A percentile compares a stretch with the other conserved stretches of the same genome.
These are phyloP conservation scores for Thraustotheca clavata DNA, from an alignment of 352 stramenopile species.

Conservation along the genomic window DNA sequence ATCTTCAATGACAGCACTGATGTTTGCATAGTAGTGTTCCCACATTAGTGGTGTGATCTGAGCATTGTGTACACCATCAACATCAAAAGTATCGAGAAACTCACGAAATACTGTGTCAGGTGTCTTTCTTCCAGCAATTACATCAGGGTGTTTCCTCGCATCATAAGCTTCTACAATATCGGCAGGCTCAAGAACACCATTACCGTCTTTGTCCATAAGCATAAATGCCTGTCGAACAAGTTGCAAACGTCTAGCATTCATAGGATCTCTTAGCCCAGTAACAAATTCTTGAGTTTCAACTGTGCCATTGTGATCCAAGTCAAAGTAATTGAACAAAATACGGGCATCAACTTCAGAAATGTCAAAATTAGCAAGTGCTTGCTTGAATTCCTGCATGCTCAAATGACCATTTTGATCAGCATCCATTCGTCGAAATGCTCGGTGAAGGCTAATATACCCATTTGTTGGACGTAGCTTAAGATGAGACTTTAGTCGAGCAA, in stretches of 20 bases:
- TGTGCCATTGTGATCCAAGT: slow-evolving; percentile 70
- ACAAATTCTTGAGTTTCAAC: slow-evolving; percentile 86
- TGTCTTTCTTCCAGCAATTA: slow-evolving; percentile 57
- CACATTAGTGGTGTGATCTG: slow-evolving; percentile 62
- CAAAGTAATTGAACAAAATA: slow-evolving; percentile 77
- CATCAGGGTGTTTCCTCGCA: slow-evolving; percentile 74
- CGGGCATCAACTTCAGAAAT: slow-evolving; percentile 34
- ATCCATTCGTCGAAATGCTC: slow-evolving; percentile 18
- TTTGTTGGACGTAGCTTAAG: slow-evolving; percentile 34
- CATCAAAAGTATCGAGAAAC: slow-evolving; percentile 82
- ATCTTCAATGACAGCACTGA: slow-evolving; percentile 81
- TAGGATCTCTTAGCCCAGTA: slow-evolving; percentile 27
- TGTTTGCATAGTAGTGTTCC: slow-evolving; percentile 84
- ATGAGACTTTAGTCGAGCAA: slow-evolving; percentile 33
- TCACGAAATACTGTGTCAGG: slow-evolving; percentile 60
- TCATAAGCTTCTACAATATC: slow-evolving; percentile 80
- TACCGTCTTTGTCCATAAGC: slow-evolving; percentile 71
- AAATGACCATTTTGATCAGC: slow-evolving; percentile 16
- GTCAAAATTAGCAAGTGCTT: slow-evolving; percentile 19
- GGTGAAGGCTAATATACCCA: slow-evolving; percentile 13
- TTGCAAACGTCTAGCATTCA: slow-evolving; percentile 24
- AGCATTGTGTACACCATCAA: slow-evolving; percentile 49
- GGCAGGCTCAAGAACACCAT: slow-evolving; percentile 60
- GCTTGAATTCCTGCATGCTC: slow-evolving; percentile 22
- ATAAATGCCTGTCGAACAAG: slow-evolving; percentile 41